A percentile compares a stretch with the other conserved stretches of the same genome.
Conservation (phyloP, 192 early-diverging fungal species). For the Allomyces macrogynus region DNA sequence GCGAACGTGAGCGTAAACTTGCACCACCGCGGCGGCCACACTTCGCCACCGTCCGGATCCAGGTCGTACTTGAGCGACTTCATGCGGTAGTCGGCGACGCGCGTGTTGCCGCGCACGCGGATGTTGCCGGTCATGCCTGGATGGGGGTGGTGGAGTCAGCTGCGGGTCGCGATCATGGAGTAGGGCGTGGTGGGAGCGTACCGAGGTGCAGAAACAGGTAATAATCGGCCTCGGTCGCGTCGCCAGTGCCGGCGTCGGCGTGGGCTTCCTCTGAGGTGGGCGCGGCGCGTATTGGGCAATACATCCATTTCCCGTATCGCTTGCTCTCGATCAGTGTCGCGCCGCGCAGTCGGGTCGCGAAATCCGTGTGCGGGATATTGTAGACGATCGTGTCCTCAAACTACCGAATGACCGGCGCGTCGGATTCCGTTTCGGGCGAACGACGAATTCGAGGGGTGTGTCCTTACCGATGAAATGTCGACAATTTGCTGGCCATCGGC, state of each 20-base stretch:
- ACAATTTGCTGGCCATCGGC: conserved; percentile 28
- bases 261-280: not conserved
- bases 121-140: conserved; percentile 55
- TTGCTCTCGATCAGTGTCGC: conserved; percentile 35
- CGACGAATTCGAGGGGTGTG: not conserved
- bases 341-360: conserved; percentile 17
- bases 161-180: conserved; percentile 19
- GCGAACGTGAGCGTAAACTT: conserved; percentile 36
- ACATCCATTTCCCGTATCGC: conserved; percentile 59
- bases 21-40: conserved; percentile 48
- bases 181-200: not conserved
- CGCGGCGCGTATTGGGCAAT: conserved; percentile 1
- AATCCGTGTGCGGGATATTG: conserved; percentile 10
- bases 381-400: conserved; percentile 27
- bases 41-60: conserved; percentile 9
- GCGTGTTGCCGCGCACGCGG: conserved; percentile 5
- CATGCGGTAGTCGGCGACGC: conserved; percentile 2
- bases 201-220: not conserved
- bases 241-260: not conserved
- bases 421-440: not conserved
- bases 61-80: conserved; percentile 6
- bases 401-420: not conserved
- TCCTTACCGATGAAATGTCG: conserved; percentile 17
- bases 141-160: conserved; percentile 27
- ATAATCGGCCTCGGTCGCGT: not conserved